Conservation (phyloP, 495 filamentous ascomycete genomes). For the Penicillium coprophilum region DNA sequence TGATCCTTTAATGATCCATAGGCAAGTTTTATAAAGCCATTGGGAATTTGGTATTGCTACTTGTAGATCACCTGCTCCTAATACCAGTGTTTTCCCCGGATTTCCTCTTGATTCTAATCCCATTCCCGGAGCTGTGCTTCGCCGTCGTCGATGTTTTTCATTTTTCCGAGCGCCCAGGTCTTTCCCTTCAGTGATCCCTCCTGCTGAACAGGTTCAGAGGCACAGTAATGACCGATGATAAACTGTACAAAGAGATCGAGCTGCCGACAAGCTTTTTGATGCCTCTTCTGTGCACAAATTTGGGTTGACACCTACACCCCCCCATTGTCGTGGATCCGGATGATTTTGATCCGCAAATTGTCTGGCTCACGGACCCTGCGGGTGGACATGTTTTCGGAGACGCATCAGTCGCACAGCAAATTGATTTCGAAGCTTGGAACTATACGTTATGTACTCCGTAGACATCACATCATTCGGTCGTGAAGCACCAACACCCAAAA, state of each 20-base stretch:
- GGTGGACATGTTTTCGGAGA: background rate
- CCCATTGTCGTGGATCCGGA: background rate
- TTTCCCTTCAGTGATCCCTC: background rate
- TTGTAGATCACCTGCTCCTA: background rate
- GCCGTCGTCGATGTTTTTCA: background rate
- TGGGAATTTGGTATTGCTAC: background rate
- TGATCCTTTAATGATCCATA: background rate
- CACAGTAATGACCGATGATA: background rate
- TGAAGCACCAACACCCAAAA: background rate
- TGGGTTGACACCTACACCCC: background rate
- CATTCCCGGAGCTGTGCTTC: background rate
- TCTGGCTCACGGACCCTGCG: background rate
- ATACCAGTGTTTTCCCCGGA: background rate
- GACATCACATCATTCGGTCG: background rate
- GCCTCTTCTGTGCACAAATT: background rate
- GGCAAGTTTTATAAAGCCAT: background rate
- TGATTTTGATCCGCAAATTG: background rate
- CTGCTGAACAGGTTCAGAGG: background rate
- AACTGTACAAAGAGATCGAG: background rate
- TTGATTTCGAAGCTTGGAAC: background rate
- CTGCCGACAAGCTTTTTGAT: background rate
- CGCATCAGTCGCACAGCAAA: background rate
- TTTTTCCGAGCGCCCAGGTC: background rate
- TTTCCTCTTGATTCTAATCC: background rate
- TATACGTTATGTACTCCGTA: too few relatives aligned